Evolutionary conservation across 2,329 filamentous ascomycete species (phyloP), one percentile per base, ranked within the genome.

Genomic region (Nemania sp.): DNA sequence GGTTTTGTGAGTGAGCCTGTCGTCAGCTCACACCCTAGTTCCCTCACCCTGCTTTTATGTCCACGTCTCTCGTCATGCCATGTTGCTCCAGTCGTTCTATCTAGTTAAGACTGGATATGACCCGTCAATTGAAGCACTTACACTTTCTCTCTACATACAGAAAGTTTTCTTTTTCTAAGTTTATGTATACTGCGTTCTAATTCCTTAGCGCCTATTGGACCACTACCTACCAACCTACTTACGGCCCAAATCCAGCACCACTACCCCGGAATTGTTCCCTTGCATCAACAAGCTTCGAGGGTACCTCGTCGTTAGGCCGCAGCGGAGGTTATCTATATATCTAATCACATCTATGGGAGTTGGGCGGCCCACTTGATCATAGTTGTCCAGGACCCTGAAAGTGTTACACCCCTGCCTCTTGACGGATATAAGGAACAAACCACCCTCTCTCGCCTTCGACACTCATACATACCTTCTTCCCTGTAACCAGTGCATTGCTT

Each of bases 101-200:
- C 64, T 74, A 69, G 67, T 74, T 75, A 73, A 76, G 74, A 76
- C 70, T 72, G 71, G 72, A 73, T 66, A 65, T 69, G 71, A 70
- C 64, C 71, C 66, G 38, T 74, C 73, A 70, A 75, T 69, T 70
- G 62, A 70, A 51, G 47, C 54, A 65, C 27, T 52, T 54, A 57
- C 53, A 29, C 54, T 29, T 22, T 27, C 15, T 53, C 55, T 47
- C 29, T 67, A 20, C 47, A 20, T 65, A 53, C 29, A 52, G 26
- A 59, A 67, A 51, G 45, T 60, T 45, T 32, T 43, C 41, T 32
- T 43, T 58, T 49, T 47, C 27, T 60, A 29, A 41, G 47, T 62
- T 58, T 1, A 38, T 56, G 15, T 43, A 68, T 66, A 72, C 68
- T 57, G 64, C 67, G 57, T 65, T 56, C 60, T 69, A 26, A 52